Evolutionary conservation across 345 rosid genomes (phyloP).

Genomic region (Hypericum perforatum): DNA sequence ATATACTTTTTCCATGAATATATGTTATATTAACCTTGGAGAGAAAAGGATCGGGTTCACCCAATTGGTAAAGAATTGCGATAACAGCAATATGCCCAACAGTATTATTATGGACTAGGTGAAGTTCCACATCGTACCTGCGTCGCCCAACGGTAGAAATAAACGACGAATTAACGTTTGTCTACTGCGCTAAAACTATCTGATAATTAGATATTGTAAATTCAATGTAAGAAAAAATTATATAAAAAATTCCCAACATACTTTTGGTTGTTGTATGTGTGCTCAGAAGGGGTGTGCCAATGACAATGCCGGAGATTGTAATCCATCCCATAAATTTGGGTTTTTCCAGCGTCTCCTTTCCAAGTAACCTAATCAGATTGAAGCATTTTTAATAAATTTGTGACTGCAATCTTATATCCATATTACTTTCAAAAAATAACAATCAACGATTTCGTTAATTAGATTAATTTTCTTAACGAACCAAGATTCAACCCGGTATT

Average conservation of each 20-base stretch:
- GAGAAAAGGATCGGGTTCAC: slow-evolving; percentile 2
- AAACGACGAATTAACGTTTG: background rate
- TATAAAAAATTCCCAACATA: background rate
- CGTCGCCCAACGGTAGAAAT: background rate
- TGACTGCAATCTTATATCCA: background rate
- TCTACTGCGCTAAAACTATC: background rate
- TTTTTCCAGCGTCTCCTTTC: slow-evolving; percentile 6
- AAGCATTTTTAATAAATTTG: background rate
- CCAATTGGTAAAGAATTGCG: background rate
- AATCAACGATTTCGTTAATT: background rate
- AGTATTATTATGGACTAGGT: background rate
- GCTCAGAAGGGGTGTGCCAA: slow-evolving; percentile 5
- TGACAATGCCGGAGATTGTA: background rate
- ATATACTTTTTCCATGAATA: too few species aligned
- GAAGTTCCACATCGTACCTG: slow-evolving; percentile 5
- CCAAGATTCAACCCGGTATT: too few species aligned
- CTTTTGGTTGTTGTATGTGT: background rate
- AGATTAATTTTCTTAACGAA: too few species aligned
- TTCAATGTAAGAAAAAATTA: background rate
- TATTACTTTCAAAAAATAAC: background rate
- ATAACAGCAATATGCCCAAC: background rate
- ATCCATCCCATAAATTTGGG: background rate
- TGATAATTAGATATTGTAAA: background rate
- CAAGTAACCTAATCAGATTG: background rate
- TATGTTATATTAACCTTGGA: background rate